Evolutionary conservation across 1,139 yeast genomes (phyloP).

Genomic region (Pichia sp.): DNA sequence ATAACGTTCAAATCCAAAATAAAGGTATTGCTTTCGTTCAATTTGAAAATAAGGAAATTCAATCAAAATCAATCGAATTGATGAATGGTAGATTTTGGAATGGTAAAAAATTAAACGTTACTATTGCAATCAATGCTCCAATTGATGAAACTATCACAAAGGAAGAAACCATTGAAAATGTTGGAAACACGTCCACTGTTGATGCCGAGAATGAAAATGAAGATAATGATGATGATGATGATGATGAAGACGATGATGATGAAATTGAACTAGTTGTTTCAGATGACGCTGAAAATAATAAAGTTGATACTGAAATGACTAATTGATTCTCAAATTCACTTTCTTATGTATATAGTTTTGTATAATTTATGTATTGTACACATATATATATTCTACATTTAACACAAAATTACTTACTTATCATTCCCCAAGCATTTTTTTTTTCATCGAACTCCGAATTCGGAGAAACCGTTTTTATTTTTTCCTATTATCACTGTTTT

Average conservation of each 20-base stretch:
- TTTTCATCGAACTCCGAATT: background rate
- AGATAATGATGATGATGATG: slow-evolving; percentile 2
- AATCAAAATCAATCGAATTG: slow-evolving; percentile 43
- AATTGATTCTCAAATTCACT: background rate
- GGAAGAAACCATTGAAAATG: slow-evolving; percentile 1
- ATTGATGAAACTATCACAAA: slow-evolving; percentile 11
- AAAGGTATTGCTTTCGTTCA: slow-evolving; percentile 62
- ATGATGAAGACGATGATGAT: slow-evolving; percentile 6
- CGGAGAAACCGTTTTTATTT: background rate
- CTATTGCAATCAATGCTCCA: slow-evolving; percentile 46
- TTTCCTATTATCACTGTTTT: background rate
- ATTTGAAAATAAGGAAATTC: slow-evolving; percentile 42
- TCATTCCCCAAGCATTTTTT: background rate
- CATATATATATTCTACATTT: background rate
- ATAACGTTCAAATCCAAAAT: slow-evolving; percentile 39
- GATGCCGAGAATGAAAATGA: background rate
- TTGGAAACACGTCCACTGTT: background rate
- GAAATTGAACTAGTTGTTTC: slow-evolving; percentile 11
- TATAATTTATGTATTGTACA: background rate
- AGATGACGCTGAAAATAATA: background rate
- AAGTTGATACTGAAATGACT: background rate
- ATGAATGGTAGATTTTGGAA: slow-evolving; percentile 47
- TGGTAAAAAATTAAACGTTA: slow-evolving; percentile 50
- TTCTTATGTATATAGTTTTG: background rate
- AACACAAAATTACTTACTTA: background rate